Evolutionary conservation across 257 asterid genomes (phyloP).

Genomic region (Handroanthus guayacan): DNA sequence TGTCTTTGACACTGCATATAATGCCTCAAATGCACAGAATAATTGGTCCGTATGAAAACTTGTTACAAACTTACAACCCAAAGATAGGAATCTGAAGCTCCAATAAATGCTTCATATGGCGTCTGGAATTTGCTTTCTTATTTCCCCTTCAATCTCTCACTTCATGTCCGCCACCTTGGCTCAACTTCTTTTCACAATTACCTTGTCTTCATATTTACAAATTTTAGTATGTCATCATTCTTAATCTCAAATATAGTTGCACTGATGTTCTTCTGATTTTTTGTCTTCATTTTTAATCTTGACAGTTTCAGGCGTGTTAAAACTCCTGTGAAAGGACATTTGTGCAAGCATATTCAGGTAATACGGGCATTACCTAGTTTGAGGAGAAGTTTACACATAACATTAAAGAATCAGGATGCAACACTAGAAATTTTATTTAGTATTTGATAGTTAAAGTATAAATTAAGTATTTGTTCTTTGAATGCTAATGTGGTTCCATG

Average conservation of each 20-base stretch:
- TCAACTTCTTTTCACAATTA: conserved; percentile 12
- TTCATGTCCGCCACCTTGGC: conserved; percentile 2
- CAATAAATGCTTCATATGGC: not conserved
- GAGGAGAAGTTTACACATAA: conserved; percentile 20
- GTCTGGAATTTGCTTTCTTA: conserved; percentile 2
- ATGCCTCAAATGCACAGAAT: conserved; percentile 15
- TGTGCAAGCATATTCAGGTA: conserved; percentile 96
- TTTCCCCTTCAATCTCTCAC: conserved; percentile 26
- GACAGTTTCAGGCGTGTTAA: conserved; percentile 78
- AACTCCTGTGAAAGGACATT: conserved; percentile 87
- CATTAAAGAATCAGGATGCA: conserved; percentile 3
- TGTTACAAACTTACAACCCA: conserved; percentile 17
- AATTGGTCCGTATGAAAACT: conserved; percentile 7
- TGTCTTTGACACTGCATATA: not conserved
- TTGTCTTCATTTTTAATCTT: conserved; percentile 33
- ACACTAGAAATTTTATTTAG: not conserved
- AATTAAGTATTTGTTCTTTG: conserved; percentile 6
- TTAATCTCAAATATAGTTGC: conserved; percentile 24
- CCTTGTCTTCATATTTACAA: conserved; percentile 1
- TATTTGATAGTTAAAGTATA: conserved; percentile 19
- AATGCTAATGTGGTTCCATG: not conserved
- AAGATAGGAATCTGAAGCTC: conserved; percentile 1
- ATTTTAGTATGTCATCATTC: conserved; percentile 21
- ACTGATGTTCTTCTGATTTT: conserved; percentile 36
- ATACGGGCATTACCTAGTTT: conserved; percentile 35